These are phyloP conservation scores for Brassica carinata DNA, from an alignment of 345 rosid genomes.

Conservation along the genomic window DNA sequence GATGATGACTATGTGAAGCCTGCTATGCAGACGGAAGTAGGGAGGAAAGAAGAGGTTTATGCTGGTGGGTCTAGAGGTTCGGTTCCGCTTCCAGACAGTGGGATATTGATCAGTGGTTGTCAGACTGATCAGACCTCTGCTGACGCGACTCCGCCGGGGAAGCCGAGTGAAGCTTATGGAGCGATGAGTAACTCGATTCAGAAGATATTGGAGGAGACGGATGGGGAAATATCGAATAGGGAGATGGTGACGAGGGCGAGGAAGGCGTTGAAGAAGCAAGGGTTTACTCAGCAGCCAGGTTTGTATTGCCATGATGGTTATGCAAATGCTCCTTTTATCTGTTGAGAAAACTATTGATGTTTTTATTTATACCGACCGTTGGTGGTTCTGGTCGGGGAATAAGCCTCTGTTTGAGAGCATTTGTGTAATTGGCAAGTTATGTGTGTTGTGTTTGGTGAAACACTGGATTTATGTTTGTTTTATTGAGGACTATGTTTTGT, in stretches of 20 bases:
- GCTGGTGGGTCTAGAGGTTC: constrained; percentile 71
- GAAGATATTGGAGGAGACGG: constrained; percentile 63
- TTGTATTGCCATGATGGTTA: constrained; percentile 82
- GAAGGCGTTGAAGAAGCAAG: constrained; percentile 63
- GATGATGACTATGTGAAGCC: constrained; percentile 71
- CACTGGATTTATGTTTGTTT: constrained; percentile 3
- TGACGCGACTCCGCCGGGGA: constrained; percentile 84
- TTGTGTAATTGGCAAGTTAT: constrained; percentile 4
- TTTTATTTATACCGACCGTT: constrained; percentile 13
- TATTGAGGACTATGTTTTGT: constrained; percentile 10
- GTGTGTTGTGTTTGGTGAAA: constrained; percentile 27
- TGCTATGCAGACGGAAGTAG: constrained; percentile 69
- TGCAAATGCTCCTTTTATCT: constrained; percentile 60
- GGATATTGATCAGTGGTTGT: constrained; percentile 65
- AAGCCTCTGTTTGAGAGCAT: constrained; percentile 14
- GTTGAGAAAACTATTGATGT: constrained; percentile 20
- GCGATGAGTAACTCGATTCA: constrained; percentile 96
- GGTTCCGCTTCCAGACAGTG: constrained; percentile 62
- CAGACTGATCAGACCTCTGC: constrained; percentile 67
- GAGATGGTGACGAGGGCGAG: constrained; percentile 74
- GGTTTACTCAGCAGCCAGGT: constrained; percentile 94
- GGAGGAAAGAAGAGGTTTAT: constrained; percentile 70
- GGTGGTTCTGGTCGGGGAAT: constrained; percentile 29
- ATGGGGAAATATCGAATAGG: constrained; percentile 56
- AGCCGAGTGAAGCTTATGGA: constrained; percentile 71